Conservation (phyloP, 768 basidiomycete species). For the Leucosporidium creatinivorum region DNA sequence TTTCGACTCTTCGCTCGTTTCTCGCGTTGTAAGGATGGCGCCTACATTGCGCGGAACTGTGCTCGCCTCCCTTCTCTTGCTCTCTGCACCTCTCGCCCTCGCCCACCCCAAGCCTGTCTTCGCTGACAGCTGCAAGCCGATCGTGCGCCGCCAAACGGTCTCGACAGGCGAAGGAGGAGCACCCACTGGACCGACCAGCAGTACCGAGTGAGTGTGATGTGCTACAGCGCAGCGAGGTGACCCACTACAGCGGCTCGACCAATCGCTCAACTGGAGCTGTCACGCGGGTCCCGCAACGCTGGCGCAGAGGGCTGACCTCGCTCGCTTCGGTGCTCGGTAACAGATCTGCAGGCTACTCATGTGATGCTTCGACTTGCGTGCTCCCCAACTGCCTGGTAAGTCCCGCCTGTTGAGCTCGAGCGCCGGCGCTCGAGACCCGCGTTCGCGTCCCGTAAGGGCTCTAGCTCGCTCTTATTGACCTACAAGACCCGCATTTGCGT, state of each 20-base stretch:
- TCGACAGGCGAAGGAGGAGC: not conserved
- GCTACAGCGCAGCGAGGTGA: not conserved
- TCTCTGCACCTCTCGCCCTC: not conserved
- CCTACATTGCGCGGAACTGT: not conserved
- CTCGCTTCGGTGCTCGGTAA: too few relatives aligned
- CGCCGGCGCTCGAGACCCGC: too few relatives aligned
- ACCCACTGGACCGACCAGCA: not conserved
- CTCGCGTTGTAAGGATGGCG: too few relatives aligned
- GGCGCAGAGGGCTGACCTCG: too few relatives aligned
- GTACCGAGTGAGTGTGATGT: not conserved
- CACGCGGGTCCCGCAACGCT: too few relatives aligned
- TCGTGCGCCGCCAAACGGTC: not conserved
- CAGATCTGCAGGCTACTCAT: constrained; percentile 62
- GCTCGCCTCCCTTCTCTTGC: not conserved
- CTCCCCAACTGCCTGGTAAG: constrained; percentile 55
- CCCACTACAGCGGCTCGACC: constrained; percentile 38
- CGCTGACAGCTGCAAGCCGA: too few relatives aligned
- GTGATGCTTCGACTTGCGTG: constrained; percentile 58
- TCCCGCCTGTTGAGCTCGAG: not conserved
- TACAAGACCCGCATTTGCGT: too few relatives aligned
- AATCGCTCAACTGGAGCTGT: not conserved
- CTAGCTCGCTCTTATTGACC: not conserved
- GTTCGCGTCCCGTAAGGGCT: too few relatives aligned
- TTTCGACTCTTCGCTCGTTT: too few relatives aligned
- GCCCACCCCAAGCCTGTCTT: not conserved